Evolutionary conservation across 2,329 filamentous ascomycete genomes (phyloP).

Genomic region (Trichophyton rubrum): DNA sequence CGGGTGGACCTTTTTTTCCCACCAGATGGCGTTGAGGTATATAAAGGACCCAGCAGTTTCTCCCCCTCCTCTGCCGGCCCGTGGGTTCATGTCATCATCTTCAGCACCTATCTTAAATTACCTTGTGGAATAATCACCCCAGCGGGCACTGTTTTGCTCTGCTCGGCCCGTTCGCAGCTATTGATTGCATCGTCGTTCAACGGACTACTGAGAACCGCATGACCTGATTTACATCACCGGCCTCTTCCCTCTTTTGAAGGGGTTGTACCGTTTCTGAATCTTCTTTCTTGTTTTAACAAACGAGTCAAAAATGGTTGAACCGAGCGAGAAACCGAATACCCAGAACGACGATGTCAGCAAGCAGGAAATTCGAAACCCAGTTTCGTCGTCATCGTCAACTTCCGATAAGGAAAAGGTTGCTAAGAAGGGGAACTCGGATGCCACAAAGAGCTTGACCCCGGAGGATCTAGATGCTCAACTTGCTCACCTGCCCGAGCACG

Average conservation of each 20-base stretch:
- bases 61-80: not conserved
- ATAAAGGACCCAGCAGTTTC: not conserved
- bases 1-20: not conserved
- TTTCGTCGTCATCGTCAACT: slow-evolving; percentile 6
- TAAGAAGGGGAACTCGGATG: slow-evolving; percentile 27
- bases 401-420: slow-evolving; percentile 7
- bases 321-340: not conserved
- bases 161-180: not conserved
- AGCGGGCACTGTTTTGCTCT: not conserved
- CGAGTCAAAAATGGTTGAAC: not conserved
- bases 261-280: not conserved
- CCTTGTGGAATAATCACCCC: not conserved
- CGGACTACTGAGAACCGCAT: not conserved
- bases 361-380: not conserved
- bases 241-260: not conserved
- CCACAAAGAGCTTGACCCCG: slow-evolving; percentile 23
- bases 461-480: slow-evolving; percentile 41
- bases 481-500: slow-evolving; percentile 50
- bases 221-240: not conserved
- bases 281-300: not conserved
- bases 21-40: not conserved
- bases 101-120: not conserved
- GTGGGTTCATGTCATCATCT: too few species aligned
- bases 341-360: not conserved
- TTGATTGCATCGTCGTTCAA: not conserved